These are phyloP conservation scores for Hypomontagnella submonticulosa DNA, from an alignment of 495 filamentous ascomycete species.

Conservation along the genomic window DNA sequence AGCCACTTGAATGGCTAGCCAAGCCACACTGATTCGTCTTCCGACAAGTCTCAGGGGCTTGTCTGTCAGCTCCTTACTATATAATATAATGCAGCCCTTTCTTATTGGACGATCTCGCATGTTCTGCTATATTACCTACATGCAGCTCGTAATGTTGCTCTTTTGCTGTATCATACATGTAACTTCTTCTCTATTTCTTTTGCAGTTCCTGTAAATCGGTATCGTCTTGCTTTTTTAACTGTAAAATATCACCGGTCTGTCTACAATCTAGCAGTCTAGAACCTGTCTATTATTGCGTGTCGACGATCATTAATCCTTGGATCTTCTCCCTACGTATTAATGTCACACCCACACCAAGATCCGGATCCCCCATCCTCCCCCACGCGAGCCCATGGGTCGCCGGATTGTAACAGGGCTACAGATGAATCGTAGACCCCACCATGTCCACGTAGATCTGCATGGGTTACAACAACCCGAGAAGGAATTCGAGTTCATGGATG, in stretches of 20 bases:
- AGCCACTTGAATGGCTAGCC: too few species aligned
- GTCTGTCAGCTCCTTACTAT: too few species aligned
- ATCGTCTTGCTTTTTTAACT: slow-evolving; percentile 1
- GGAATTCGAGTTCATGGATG: slow-evolving; percentile 9
- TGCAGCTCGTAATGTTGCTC: background rate
- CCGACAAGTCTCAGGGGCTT: too few species aligned
- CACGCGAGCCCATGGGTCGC: slow-evolving; percentile 34
- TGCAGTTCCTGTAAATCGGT: background rate
- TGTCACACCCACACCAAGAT: slow-evolving; percentile 19
- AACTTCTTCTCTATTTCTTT: background rate
- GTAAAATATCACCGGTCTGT: background rate
- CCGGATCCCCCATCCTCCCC: slow-evolving; percentile 29
- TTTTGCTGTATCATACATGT: background rate
- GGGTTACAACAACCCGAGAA: slow-evolving; percentile 12
- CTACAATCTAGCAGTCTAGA: slow-evolving; percentile 10
- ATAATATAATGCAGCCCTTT: background rate
- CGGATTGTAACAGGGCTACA: slow-evolving; percentile 35
- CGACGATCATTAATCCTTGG: background rate
- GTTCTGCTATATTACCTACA: background rate
- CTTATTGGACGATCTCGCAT: slow-evolving; percentile 20
- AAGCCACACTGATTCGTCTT: background rate
- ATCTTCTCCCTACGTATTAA: slow-evolving; percentile 1
- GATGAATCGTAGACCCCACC: slow-evolving; percentile 25
- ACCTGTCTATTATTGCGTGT: slow-evolving; percentile 14
- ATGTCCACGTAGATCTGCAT: slow-evolving; percentile 7